phyloP scores from a whole-genome alignment of 331 rosid species.

The Prunus yedoensis region DNA sequence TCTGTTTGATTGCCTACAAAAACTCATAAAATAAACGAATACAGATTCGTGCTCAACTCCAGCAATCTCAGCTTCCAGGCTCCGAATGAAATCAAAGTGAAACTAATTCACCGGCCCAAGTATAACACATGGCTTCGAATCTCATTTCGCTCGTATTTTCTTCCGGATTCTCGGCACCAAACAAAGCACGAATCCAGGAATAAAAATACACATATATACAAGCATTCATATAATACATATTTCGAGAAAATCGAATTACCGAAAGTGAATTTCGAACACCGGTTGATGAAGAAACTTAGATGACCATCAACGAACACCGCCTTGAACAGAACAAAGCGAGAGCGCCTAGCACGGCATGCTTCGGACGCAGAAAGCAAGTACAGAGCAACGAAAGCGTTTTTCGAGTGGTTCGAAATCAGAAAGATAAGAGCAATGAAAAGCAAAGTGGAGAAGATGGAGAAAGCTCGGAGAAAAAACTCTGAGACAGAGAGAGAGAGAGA shows the following conservation, averaged over 20 bases:
- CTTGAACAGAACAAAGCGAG: neutral
- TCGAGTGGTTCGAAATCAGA: neutral
- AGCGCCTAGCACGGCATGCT: neutral
- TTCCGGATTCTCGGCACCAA: conserved; percentile 23
- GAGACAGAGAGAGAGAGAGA: neutral
- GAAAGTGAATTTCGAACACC: neutral
- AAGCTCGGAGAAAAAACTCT: neutral
- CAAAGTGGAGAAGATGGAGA: neutral
- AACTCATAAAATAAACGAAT: neutral
- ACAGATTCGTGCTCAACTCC: neutral
- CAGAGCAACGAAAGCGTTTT: neutral
- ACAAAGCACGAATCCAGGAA: conserved; percentile 20
- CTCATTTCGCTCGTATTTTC: neutral
- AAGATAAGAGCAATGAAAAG: too few species aligned
- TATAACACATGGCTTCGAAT: neutral
- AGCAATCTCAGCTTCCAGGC: neutral
- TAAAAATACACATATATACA: neutral
- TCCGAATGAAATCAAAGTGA: neutral
- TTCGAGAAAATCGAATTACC: conserved; percentile 21
- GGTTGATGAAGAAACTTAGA: conserved; percentile 31
- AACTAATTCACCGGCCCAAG: neutral
- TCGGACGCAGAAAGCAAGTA: neutral
- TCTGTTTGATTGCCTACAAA: conserved; percentile 23
- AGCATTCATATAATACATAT: neutral
- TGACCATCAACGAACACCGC: conserved; percentile 43